Conservation (phyloP, 805 yeast species). For the Maudiozyma bulderi region DNA sequence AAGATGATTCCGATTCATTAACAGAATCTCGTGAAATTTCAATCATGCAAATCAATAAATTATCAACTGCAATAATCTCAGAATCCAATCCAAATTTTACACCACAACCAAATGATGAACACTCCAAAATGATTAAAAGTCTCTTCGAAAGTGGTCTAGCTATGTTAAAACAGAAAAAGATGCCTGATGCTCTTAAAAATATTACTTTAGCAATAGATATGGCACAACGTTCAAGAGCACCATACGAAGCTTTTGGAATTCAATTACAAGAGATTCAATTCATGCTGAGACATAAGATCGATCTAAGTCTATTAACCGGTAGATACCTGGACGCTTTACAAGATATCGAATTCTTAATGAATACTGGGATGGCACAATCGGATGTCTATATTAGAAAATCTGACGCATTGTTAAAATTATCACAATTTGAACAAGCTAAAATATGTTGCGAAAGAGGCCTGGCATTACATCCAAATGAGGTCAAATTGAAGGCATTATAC, state of each 20-base stretch:
- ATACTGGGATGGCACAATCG: slow-evolving; percentile 48
- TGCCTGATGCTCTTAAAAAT: slow-evolving; percentile 53
- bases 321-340: slow-evolving; percentile 51
- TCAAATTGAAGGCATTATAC: slow-evolving; percentile 22
- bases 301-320: slow-evolving; percentile 49
- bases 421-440: slow-evolving; percentile 52
- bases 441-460: slow-evolving; percentile 66
- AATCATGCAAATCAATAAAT: slow-evolving; percentile 28
- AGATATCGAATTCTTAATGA: slow-evolving; percentile 59
- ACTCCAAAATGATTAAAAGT: slow-evolving; percentile 49
- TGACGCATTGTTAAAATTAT: slow-evolving; percentile 51
- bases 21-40: slow-evolving; percentile 11
- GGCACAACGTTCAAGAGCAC: slow-evolving; percentile 51
- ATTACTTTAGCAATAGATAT: slow-evolving; percentile 58
- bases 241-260: slow-evolving; percentile 65
- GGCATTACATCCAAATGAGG: slow-evolving; percentile 47
- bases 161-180: slow-evolving; percentile 44
- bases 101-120: slow-evolving; percentile 39
- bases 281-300: slow-evolving; percentile 62
- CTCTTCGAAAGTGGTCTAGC: slow-evolving; percentile 53
- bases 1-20: slow-evolving; percentile 3
- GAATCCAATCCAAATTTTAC: slow-evolving; percentile 43
- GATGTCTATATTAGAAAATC: slow-evolving; percentile 69
- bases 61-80: slow-evolving; percentile 27
- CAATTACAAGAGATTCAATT: slow-evolving; percentile 59